Base-by-base conservation (phyloP, 2,329 filamentous ascomycete species). In the Sporothrix pallida region DNA sequence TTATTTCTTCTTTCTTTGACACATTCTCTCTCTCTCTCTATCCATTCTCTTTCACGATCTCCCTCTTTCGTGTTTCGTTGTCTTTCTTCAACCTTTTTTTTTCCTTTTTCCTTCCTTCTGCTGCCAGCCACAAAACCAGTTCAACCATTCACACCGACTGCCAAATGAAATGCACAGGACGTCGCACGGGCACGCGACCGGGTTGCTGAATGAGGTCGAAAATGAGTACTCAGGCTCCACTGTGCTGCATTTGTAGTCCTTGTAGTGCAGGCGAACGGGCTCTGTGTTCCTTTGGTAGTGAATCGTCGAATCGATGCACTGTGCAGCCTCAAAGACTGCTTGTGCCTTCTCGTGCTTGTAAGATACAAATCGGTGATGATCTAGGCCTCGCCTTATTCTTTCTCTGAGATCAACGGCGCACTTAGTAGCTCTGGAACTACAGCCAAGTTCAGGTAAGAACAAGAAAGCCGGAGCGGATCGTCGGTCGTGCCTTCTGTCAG, bases 141-240 rank as follows among this genome's bases (percentile, higher is more conserved):
- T 37, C 37, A 65, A n/a, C n/a, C 60, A 15, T n/a, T 13, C n/a
- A 37, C 37, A 44, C 3, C 44, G 60, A 46, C 10, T 37, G 10
- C 60, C 60, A 65, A 46, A 46, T 46, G n/a, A 46, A 46, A 65
- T 65, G 37, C 37, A 65, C 37, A 23, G 7, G 1, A 23, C n/a
- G 37, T 67, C 62, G 62, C 62, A 67, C 62, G 62, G 42, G 42
- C 20, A 65, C 62, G 62, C 62, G 62, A 48, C 42, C 42, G 20
- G 26, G 20, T 26, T 67, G 42, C 20, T 44, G 37, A 20, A 67
- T 67, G 42, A 15, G 62, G n/a, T 26, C 15, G 37, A 46, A 65
- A 67, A 48, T 12, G 20, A 65, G 42, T 12, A n/a, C n/a, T 42
- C 37, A 46, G 37, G n/a, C 37, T 46, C 60, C 60, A 65, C 60